Evolutionary conservation across 2,329 filamentous ascomycete genomes (phyloP).

Genomic region (Verticillium longisporum): DNA sequence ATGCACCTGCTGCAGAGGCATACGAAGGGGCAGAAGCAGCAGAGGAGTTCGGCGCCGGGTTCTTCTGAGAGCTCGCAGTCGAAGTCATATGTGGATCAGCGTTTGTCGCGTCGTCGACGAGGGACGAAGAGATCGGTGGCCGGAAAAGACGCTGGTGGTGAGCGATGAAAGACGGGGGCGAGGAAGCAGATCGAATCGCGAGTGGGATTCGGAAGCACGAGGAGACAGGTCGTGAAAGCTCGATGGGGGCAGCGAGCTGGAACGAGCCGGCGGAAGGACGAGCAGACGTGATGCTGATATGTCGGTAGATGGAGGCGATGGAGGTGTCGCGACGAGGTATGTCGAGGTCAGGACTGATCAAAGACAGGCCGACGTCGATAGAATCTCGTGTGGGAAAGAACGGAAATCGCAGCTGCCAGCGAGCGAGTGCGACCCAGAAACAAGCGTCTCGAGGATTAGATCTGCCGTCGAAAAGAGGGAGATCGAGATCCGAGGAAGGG

Average conservation of each 20-base stretch:
- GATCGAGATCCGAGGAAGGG: constrained; percentile 10
- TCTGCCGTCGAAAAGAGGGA: not conserved
- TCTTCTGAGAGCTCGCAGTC: constrained; percentile 48
- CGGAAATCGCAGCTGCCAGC: constrained; percentile 12
- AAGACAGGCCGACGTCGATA: not conserved
- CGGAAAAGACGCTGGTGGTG: not conserved
- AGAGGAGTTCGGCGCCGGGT: constrained; percentile 49
- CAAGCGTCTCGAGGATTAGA: not conserved
- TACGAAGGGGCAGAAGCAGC: constrained; percentile 55
- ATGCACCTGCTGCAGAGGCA: constrained; percentile 59
- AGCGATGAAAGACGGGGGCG: not conserved
- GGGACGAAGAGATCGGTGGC: not conserved
- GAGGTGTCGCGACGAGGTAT: not conserved
- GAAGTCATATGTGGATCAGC: constrained; percentile 51
- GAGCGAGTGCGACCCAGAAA: constrained; percentile 2
- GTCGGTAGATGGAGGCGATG: too few relatives aligned
- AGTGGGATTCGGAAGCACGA: constrained; percentile 14
- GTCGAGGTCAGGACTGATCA: not conserved
- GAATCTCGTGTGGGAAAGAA: constrained; percentile 9
- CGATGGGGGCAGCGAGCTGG: constrained; percentile 8
- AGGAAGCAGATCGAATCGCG: constrained; percentile 19
- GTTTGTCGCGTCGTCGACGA: constrained; percentile 9
- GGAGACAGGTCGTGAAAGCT: constrained; percentile 5
- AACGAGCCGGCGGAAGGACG: not conserved
- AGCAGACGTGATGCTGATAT: not conserved